Evolutionary conservation across 2,329 filamentous ascomycete species (phyloP), one percentile per base, ranked within the genome.

Genomic region (Monosporascus cannonballus): DNA sequence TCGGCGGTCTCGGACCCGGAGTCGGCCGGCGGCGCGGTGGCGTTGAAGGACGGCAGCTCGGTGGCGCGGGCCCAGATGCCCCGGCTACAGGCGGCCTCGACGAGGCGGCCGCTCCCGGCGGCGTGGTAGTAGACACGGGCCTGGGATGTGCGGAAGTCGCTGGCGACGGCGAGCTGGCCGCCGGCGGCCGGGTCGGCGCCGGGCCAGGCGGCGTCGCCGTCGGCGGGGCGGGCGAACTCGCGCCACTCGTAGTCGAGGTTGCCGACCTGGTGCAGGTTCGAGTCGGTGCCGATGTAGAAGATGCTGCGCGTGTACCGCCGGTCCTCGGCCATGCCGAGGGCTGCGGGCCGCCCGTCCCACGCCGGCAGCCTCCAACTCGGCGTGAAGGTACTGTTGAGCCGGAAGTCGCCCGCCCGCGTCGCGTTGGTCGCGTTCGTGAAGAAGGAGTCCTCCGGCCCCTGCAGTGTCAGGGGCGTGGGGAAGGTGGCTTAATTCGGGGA

Each of bases 261-360:
- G 51, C 60, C 55, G 54, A 66, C 45, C 25, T 64, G 62, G 58
- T 72, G 61, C n/a, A 73, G 59, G 47, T 57, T 59, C 25, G 54
- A 54, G 60, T 73, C 71, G 24, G 63, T 66, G 52, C 70, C 71
- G 47, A 72, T 62, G 56, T 72, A 73, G 62, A 67, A 72, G 42
- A 72, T 46, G 52, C 55, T 64, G 25, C 64, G 67, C 9, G 63
- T 64, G 48, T 52, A 59, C 6, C 54, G 49, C 14, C 49, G 56
- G 59, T 71, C 64, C 42, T 66, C 57, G 51, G 57, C 61, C n/a
- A 70, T 39, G 37, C 61, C 69, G 22, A 72, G 39, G 18, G 59
- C 39, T 8, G 55, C 52, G 3, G 64, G 57, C 9, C 52, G 64
- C 48, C 68, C 68, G 46, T 63, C 58, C 64, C 67, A 71, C 5